These are phyloP conservation scores for Medicago arabica DNA, from an alignment of 306 rosid genomes.

Conservation along the genomic window DNA sequence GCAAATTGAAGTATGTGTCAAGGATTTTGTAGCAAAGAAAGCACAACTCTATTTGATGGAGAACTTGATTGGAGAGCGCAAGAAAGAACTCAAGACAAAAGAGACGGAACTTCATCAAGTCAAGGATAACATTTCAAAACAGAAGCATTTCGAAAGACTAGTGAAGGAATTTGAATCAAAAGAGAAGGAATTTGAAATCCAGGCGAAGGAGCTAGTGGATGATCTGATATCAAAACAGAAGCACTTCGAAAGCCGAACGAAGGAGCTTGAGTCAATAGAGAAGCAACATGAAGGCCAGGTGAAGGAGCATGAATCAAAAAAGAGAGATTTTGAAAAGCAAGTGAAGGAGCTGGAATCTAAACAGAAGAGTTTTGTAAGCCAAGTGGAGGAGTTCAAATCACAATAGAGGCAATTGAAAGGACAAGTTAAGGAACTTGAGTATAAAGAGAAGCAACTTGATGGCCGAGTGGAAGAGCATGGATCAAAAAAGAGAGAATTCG, in stretches of 20 bases:
- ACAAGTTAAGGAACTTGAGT: neutral
- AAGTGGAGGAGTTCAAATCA: neutral
- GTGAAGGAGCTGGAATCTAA: neutral
- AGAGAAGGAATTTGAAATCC: too few relatives aligned
- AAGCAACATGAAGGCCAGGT: too few relatives aligned
- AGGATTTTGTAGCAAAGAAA: constrained; percentile 29
- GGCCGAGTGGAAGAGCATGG: neutral
- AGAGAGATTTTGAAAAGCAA: constrained; percentile 20
- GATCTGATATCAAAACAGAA: neutral
- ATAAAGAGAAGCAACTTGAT: too few relatives aligned
- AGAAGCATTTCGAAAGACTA: neutral
- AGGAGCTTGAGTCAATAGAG: constrained; percentile 32
- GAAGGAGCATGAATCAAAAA: too few relatives aligned
- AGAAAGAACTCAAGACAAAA: neutral
- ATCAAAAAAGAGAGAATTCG: neutral
- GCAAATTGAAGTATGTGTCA: constrained; percentile 22
- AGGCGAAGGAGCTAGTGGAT: neutral
- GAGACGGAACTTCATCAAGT: neutral
- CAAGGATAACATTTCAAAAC: neutral
- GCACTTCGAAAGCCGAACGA: neutral
- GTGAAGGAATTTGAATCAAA: neutral
- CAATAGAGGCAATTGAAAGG: neutral
- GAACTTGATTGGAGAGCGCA: constrained; percentile 4
- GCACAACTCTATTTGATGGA: constrained; percentile 1
- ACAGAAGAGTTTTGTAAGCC: neutral